Evolutionary conservation across 441 rosid genomes (phyloP).

Genomic region (Pelargonium fulgidum): DNA sequence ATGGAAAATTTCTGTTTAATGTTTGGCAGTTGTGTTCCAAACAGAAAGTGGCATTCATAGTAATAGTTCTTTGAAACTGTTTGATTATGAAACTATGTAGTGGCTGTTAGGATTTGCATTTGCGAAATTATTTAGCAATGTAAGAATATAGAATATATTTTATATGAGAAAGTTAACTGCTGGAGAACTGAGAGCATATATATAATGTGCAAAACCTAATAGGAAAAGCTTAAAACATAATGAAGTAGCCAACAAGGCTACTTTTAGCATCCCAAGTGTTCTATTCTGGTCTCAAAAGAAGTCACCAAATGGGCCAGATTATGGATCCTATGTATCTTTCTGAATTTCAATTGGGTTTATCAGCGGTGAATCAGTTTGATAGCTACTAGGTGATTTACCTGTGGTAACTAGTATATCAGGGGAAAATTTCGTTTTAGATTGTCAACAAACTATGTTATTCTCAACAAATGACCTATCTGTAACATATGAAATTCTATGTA

Average conservation of each 20-base stretch:
- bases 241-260: background rate
- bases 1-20: background rate
- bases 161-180: background rate
- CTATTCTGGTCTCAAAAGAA: background rate
- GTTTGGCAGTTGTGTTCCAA: background rate
- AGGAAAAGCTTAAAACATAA: too few relatives aligned
- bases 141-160: background rate
- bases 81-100: background rate
- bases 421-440: background rate
- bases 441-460: background rate
- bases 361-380: background rate
- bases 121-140: background rate
- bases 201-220: background rate
- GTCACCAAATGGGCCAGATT: background rate
- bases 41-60: background rate
- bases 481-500: background rate
- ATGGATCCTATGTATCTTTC: background rate
- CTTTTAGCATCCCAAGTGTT: background rate
- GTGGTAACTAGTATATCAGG: background rate
- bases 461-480: background rate
- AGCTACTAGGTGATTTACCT: background rate
- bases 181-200: background rate
- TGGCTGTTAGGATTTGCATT: background rate
- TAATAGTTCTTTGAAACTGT: background rate
- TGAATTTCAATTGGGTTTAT: background rate